These are phyloP conservation scores for Rhypophila decipiens DNA, from an alignment of 495 filamentous ascomycete species.

Conservation along the genomic window DNA sequence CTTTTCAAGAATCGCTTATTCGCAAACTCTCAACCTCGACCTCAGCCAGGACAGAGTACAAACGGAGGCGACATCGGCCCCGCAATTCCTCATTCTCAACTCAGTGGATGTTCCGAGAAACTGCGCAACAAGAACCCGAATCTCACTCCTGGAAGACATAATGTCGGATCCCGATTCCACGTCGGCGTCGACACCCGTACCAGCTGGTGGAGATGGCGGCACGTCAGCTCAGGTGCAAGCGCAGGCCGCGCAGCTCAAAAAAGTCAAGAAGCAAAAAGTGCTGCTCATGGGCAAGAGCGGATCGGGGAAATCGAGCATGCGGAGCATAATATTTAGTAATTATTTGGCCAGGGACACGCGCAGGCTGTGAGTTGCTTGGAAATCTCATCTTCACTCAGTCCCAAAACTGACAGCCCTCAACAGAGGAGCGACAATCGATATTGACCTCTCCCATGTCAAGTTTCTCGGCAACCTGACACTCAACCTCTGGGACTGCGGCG, in stretches of 20 bases:
- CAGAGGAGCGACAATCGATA: slow-evolving; percentile 91
- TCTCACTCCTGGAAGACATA: background rate
- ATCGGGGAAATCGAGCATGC: slow-evolving; percentile 99
- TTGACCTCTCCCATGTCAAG: slow-evolving; percentile 95
- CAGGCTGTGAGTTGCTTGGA: slow-evolving; percentile 47
- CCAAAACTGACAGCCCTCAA: background rate
- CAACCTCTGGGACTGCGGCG: slow-evolving; percentile 98
- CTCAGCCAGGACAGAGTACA: too few species aligned
- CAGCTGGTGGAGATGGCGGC: background rate
- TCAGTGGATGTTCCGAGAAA: too few species aligned
- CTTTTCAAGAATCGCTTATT: too few species aligned
- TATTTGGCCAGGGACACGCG: slow-evolving; percentile 96
- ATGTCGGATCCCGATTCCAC: slow-evolving; percentile 2
- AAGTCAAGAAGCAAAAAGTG: slow-evolving; percentile 58
- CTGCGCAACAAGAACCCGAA: too few species aligned
- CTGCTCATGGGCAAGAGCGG: slow-evolving; percentile 83
- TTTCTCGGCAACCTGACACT: slow-evolving; percentile 95
- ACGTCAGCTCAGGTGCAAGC: background rate
- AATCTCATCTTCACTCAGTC: background rate
- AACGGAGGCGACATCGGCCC: too few species aligned
- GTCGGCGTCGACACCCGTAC: slow-evolving; percentile 16
- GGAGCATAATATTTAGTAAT: slow-evolving; percentile 96
- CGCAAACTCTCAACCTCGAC: too few species aligned
- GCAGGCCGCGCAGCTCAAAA: slow-evolving; percentile 37
- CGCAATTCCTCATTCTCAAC: too few species aligned